phyloP scores from a whole-genome alignment of 1,139 yeast genomes.

The Eremothecium cymbalariae region DNA sequence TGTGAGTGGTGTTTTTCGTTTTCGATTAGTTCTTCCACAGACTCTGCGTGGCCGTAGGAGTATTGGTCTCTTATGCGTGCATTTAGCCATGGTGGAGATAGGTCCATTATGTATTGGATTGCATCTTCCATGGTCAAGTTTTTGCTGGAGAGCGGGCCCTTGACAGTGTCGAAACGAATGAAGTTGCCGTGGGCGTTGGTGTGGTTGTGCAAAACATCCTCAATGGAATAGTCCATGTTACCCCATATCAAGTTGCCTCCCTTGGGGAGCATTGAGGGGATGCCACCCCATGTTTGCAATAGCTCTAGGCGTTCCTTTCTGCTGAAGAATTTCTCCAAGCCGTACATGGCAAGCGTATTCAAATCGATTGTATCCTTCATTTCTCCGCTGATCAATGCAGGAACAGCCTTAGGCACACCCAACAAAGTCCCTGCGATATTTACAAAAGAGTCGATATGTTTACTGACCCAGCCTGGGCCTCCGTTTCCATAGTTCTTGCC shows the following conservation, averaged over 20 bases:
- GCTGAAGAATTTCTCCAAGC: constrained; percentile 87
- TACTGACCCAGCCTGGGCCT: constrained; percentile 80
- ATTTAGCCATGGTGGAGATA: constrained; percentile 70
- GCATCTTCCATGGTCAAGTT: constrained; percentile 61
- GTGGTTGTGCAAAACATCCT: constrained; percentile 40
- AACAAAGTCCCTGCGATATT: constrained; percentile 82
- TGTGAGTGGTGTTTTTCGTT: constrained; percentile 66
- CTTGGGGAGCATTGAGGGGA: constrained; percentile 92
- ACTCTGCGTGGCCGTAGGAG: constrained; percentile 67
- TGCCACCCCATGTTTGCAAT: constrained; percentile 83
- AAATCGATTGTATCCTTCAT: constrained; percentile 96
- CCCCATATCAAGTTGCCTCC: constrained; percentile 95
- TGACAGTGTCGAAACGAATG: constrained; percentile 44
- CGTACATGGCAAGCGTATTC: constrained; percentile 87
- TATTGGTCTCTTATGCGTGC: constrained; percentile 60
- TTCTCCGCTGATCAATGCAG: constrained; percentile 89
- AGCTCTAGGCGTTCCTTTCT: constrained; percentile 81
- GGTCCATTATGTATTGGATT: constrained; percentile 54
- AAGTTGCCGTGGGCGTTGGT: constrained; percentile 58
- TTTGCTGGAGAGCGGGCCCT: constrained; percentile 37
- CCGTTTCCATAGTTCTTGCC: constrained; percentile 81
- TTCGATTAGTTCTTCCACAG: constrained; percentile 46
- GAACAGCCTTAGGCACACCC: constrained; percentile 91
- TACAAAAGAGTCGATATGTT: constrained; percentile 66
- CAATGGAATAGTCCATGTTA: constrained; percentile 41